phyloP scores from a whole-genome alignment of 2,329 filamentous ascomycete species.

The Cladorrhinum sp. region DNA sequence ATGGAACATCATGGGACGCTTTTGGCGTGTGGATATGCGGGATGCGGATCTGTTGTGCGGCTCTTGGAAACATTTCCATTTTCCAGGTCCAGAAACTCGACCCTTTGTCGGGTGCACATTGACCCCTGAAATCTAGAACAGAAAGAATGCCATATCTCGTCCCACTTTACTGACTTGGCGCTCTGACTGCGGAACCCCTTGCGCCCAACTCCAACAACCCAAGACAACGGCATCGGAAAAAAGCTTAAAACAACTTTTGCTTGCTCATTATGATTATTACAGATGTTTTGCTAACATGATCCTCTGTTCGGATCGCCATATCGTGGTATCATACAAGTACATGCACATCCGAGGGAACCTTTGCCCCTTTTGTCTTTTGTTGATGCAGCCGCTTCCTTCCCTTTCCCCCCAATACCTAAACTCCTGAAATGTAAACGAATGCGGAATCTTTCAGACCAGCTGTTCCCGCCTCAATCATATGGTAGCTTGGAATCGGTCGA shows the following conservation, averaged over 20 bases:
- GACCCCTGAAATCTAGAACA: neutral
- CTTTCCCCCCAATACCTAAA: neutral
- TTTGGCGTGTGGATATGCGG: neutral
- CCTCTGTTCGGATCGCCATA: neutral
- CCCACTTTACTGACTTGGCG: neutral
- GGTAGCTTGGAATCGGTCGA: conserved; percentile 41
- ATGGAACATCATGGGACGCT: neutral
- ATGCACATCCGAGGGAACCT: neutral
- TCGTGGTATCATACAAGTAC: conserved; percentile 3
- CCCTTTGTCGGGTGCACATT: neutral
- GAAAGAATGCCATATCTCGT: neutral
- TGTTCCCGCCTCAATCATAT: conserved; percentile 27
- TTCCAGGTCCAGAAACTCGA: neutral
- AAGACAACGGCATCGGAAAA: neutral
- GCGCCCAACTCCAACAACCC: neutral
- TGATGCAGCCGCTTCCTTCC: neutral
- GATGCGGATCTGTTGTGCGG: neutral
- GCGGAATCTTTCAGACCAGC: neutral
- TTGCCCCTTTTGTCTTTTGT: neutral
- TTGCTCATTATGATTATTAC: neutral
- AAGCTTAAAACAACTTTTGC: neutral
- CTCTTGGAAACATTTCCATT: neutral
- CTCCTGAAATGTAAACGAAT: neutral
- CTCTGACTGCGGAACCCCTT: neutral
- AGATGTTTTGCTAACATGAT: neutral